Conservation (phyloP, 768 basidiomycete species). For the Lactarius tabidus region DNA sequence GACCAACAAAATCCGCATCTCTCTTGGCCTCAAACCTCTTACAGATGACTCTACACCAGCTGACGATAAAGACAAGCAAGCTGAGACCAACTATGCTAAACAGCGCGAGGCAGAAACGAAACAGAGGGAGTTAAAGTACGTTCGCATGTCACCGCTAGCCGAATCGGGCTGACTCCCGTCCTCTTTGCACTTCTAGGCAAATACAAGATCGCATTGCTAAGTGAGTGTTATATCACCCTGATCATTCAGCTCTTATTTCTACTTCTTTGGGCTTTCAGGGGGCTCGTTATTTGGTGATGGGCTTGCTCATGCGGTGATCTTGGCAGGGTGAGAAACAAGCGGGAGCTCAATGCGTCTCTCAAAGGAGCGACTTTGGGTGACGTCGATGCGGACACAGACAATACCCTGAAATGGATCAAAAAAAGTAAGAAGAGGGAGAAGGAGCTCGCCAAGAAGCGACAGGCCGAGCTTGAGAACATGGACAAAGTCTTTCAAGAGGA, state of each 20-base stretch:
- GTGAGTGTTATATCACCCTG: slow-evolving; percentile 55
- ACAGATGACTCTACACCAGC: slow-evolving; percentile 71
- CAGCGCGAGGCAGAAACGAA: slow-evolving; percentile 64
- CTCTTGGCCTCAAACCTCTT: slow-evolving; percentile 89
- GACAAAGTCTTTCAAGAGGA: slow-evolving; percentile 72
- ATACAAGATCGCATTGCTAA: slow-evolving; percentile 77
- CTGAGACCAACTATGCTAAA: slow-evolving; percentile 82
- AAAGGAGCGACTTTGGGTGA: slow-evolving; percentile 92
- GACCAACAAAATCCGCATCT: slow-evolving; percentile 94
- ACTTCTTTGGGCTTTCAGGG: slow-evolving; percentile 32
- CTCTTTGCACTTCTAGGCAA: slow-evolving; percentile 43
- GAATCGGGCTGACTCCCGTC: slow-evolving; percentile 23
- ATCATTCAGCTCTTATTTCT: slow-evolving; percentile 29
- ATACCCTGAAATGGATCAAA: slow-evolving; percentile 89
- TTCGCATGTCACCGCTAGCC: slow-evolving; percentile 9
- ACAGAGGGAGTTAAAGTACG: slow-evolving; percentile 73
- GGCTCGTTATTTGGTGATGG: slow-evolving; percentile 37
- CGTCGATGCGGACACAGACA: slow-evolving; percentile 70
- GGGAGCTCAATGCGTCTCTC: slow-evolving; percentile 88
- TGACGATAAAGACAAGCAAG: slow-evolving; percentile 75
- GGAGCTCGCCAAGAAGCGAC: slow-evolving; percentile 78
- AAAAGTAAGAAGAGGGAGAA: slow-evolving; percentile 86
- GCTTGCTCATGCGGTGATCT: slow-evolving; percentile 36
- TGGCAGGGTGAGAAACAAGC: slow-evolving; percentile 85
- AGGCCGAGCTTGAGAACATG: slow-evolving; percentile 78